Conservation (phyloP, 805 yeast species). For the Lachancea kluyveri region DNA sequence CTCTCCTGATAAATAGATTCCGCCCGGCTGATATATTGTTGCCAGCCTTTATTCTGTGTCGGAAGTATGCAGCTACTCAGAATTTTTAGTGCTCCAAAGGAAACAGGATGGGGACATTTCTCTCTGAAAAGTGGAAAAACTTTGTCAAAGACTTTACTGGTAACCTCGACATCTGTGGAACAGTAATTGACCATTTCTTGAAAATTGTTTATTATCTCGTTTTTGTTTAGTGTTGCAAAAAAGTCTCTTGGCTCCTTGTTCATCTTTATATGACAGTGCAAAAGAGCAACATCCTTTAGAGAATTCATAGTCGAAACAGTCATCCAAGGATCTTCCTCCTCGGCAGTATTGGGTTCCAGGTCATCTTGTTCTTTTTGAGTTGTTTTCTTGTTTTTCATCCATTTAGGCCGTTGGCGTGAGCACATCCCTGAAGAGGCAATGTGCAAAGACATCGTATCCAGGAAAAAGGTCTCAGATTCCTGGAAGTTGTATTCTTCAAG, state of each 20-base stretch:
- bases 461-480: slow-evolving; percentile 64
- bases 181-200: slow-evolving; percentile 68
- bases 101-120: slow-evolving; percentile 88
- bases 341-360: slow-evolving; percentile 17
- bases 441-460: slow-evolving; percentile 93
- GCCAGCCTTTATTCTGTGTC: slow-evolving; percentile 63
- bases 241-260: slow-evolving; percentile 63
- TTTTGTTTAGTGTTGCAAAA: slow-evolving; percentile 51
- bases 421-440: slow-evolving; percentile 89
- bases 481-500: slow-evolving; percentile 71
- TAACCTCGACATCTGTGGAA: slow-evolving; percentile 74
- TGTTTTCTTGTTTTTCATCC: slow-evolving; percentile 51
- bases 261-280: slow-evolving; percentile 65
- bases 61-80: slow-evolving; percentile 75
- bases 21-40: slow-evolving; percentile 57
- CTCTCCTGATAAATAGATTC: slow-evolving; percentile 62
- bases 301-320: slow-evolving; percentile 70
- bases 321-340: slow-evolving; percentile 81
- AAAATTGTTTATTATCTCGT: slow-evolving; percentile 50
- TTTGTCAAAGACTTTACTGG: slow-evolving; percentile 60
- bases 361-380: slow-evolving; percentile 17
- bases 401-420: slow-evolving; percentile 79
- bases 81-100: slow-evolving; percentile 78
- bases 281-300: slow-evolving; percentile 67
- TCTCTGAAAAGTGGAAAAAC: slow-evolving; percentile 62